Percentiles rank a stretch among this genome's conserved stretches.
Evolutionary conservation across 352 stramenopile species (phyloP).

Genomic region (Plasmopara viticola): DNA sequence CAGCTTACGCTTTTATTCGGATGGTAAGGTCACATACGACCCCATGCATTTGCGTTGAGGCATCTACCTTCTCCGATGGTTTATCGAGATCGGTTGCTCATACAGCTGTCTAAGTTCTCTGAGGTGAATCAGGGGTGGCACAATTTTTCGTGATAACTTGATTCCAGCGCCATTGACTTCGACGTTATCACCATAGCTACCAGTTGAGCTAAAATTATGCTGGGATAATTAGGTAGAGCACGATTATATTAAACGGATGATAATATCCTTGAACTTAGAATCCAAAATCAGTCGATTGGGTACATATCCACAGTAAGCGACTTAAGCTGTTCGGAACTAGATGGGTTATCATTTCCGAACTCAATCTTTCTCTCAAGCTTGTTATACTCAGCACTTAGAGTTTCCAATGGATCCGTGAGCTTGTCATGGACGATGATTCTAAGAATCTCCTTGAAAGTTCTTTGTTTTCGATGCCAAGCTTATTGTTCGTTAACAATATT

Average conservation of each 20-base stretch:
- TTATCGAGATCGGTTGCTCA: conserved; percentile 1
- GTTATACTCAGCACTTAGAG: conserved; percentile 3
- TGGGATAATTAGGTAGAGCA: too few species aligned
- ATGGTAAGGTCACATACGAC: too few species aligned
- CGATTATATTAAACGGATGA: not conserved
- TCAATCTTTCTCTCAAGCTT: conserved; percentile 18
- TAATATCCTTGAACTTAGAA: conserved; percentile 1
- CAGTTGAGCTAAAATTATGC: too few species aligned
- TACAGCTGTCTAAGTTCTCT: conserved; percentile 1
- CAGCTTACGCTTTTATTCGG: too few species aligned
- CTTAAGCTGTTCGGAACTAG: conserved; percentile 2
- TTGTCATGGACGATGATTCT: too few species aligned
- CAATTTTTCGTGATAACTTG: too few species aligned
- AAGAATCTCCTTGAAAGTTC: too few species aligned
- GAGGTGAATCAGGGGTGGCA: not conserved
- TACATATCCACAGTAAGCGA: not conserved
- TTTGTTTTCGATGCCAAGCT: too few species aligned
- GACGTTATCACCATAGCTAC: too few species aligned
- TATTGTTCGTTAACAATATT: too few species aligned
- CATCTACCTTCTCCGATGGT: not conserved
- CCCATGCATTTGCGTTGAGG: too few species aligned
- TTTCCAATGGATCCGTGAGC: not conserved
- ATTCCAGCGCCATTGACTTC: too few species aligned
- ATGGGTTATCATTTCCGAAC: conserved; percentile 13
- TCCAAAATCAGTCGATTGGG: not conserved